Evolutionary conservation across 1,139 yeast species (phyloP).

Genomic region (Blastobotrys petasosporus): DNA sequence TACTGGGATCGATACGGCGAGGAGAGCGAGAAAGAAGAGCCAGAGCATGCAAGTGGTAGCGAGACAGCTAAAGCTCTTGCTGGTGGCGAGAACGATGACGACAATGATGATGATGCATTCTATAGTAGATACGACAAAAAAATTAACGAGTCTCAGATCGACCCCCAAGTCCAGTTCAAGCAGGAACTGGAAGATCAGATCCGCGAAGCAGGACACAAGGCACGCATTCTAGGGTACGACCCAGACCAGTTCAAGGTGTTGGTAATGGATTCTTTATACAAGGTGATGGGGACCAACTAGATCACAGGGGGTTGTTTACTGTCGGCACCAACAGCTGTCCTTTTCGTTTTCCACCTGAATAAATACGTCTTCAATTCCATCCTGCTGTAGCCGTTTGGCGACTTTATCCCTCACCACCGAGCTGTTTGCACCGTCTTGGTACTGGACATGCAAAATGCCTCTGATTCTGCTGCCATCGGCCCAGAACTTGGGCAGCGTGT

Average conservation of each 20-base stretch:
- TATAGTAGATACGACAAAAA: conserved; percentile 8
- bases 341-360: conserved; percentile 38
- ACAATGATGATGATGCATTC: conserved; percentile 5
- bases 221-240: conserved; percentile 1
- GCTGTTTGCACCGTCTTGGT: conserved; percentile 61
- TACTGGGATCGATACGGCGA: conserved; percentile 12
- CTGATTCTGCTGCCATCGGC: conserved; percentile 47
- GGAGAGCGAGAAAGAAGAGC: conserved; percentile 2
- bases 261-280: too few relatives aligned
- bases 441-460: conserved; percentile 57
- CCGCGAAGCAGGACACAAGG: conserved; percentile 1
- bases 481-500: conserved; percentile 91
- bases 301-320: too few relatives aligned
- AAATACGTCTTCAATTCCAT: conserved; percentile 33
- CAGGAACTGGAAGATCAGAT: conserved; percentile 1
- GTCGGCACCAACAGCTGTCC: conserved; percentile 33
- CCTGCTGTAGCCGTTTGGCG: conserved; percentile 38
- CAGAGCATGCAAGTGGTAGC: background rate
- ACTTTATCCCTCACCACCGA: conserved; percentile 56
- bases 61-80: too few relatives aligned
- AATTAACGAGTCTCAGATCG: too few relatives aligned
- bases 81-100: conserved; percentile 4
- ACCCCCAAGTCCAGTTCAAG: too few relatives aligned
- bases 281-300: too few relatives aligned
- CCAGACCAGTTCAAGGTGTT: background rate